Evolutionary conservation across 2,329 filamentous ascomycete species (phyloP).

Genomic region (Ophiostoma novo-ulmi): DNA sequence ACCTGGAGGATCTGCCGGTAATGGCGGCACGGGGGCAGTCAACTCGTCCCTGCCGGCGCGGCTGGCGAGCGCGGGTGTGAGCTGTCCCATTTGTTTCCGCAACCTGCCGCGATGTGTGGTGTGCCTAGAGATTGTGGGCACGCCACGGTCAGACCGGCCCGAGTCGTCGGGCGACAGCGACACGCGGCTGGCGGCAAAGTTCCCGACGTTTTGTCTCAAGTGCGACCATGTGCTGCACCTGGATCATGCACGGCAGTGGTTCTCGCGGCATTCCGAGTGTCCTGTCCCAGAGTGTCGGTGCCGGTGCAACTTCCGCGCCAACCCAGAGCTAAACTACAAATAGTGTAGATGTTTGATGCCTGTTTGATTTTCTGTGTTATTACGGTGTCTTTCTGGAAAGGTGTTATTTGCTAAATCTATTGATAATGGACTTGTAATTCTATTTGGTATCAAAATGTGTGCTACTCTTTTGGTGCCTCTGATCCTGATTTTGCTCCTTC

Average conservation of each 20-base stretch:
- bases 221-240: constrained; percentile 65
- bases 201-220: constrained; percentile 63
- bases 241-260: constrained; percentile 64
- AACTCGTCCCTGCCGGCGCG: constrained; percentile 44
- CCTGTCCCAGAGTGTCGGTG: constrained; percentile 65
- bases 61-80: constrained; percentile 54
- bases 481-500: background rate
- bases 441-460: background rate
- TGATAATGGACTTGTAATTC: background rate
- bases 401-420: background rate
- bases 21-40: background rate
- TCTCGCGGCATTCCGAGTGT: constrained; percentile 59
- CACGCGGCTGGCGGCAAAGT: constrained; percentile 48
- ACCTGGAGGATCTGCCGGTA: background rate
- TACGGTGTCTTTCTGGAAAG: background rate
- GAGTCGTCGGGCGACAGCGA: constrained; percentile 47
- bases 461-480: background rate
- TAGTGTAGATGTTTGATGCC: background rate
- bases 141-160: constrained; percentile 55
- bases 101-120: constrained; percentile 63
- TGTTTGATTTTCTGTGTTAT: background rate
- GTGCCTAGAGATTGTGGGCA: constrained; percentile 61
- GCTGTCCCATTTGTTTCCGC: constrained; percentile 61
- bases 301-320: constrained; percentile 56
- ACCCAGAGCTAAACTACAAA: constrained; percentile 54